phyloP scores from a whole-genome alignment of 768 basidiomycete genomes.

The Tulasnella sp. region DNA sequence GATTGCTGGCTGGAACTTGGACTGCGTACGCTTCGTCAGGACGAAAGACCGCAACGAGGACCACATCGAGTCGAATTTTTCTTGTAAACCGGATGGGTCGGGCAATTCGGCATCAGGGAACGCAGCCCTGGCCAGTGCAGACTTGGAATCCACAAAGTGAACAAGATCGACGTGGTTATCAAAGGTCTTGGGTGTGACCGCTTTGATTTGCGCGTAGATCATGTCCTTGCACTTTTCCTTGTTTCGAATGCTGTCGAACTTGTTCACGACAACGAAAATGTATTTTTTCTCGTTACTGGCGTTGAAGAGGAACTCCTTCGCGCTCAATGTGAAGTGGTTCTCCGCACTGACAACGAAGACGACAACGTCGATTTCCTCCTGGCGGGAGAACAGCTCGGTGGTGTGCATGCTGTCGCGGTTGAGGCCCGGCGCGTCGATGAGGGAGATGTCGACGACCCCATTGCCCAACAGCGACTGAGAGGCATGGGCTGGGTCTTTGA shows the following conservation, averaged over 20 bases:
- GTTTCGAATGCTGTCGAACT: slow-evolving; percentile 90
- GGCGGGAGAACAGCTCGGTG: slow-evolving; percentile 90
- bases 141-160: slow-evolving; percentile 92
- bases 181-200: slow-evolving; percentile 83
- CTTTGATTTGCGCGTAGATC: slow-evolving; percentile 88
- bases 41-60: slow-evolving; percentile 87
- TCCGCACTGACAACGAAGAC: slow-evolving; percentile 97
- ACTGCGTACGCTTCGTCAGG: slow-evolving; percentile 88
- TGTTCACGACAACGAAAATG: slow-evolving; percentile 97
- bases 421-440: slow-evolving; percentile 96
- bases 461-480: slow-evolving; percentile 84
- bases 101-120: slow-evolving; percentile 38
- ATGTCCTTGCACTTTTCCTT: slow-evolving; percentile 83
- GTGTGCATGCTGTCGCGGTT: slow-evolving; percentile 94
- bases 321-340: slow-evolving; percentile 95
- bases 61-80: slow-evolving; percentile 77
- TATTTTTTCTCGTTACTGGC: slow-evolving; percentile 97
- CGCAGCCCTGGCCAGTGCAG: slow-evolving; percentile 34
- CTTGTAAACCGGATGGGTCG: slow-evolving; percentile 29
- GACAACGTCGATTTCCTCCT: slow-evolving; percentile 96
- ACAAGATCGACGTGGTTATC: slow-evolving; percentile 88
- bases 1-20: slow-evolving; percentile 86
- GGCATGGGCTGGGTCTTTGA: slow-evolving; percentile 66
- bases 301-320: slow-evolving; percentile 85
- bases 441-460: slow-evolving; percentile 92